Evolutionary conservation across 805 yeast species (phyloP).

Genomic region (Priceomyces medius): DNA sequence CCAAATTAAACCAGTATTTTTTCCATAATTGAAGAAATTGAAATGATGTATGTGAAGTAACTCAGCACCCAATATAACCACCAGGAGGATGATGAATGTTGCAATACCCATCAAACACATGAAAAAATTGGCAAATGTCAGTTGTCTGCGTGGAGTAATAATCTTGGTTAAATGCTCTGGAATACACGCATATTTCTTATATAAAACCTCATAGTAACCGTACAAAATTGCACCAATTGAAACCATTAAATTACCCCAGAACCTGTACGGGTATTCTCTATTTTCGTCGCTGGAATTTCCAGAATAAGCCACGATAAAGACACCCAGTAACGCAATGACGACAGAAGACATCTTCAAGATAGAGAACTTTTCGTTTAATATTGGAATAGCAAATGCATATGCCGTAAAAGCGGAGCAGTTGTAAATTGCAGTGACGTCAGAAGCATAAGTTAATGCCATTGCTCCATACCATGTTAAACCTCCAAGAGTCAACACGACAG

Average conservation of each 20-base stretch:
- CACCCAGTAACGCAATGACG: constrained; percentile 69
- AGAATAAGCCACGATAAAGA: constrained; percentile 73
- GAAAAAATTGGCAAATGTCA: constrained; percentile 75
- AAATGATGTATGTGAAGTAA: constrained; percentile 57
- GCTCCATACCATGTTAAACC: constrained; percentile 87
- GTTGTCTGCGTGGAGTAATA: constrained; percentile 60
- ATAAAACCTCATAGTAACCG: constrained; percentile 81
- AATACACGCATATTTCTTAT: constrained; percentile 74
- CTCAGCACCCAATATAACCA: constrained; percentile 49
- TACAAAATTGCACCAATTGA: constrained; percentile 72
- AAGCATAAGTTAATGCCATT: constrained; percentile 74
- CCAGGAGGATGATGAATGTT: constrained; percentile 51
- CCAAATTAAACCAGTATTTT: constrained; percentile 40
- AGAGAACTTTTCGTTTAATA: constrained; percentile 64
- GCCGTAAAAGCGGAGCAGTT: constrained; percentile 90
- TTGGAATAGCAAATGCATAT: constrained; percentile 75
- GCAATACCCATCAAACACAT: constrained; percentile 66
- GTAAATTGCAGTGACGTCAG: constrained; percentile 87
- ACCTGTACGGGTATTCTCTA: constrained; percentile 52
- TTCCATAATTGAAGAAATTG: constrained; percentile 48
- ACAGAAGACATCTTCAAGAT: constrained; percentile 68
- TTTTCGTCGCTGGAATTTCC: constrained; percentile 15
- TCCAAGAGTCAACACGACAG: constrained; percentile 65
- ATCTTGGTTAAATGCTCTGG: constrained; percentile 50
- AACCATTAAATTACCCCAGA: constrained; percentile 69